Percentiles rank a stretch among this genome's conserved stretches.
These are phyloP conservation scores for Pharus latifolius DNA, from an alignment of 176 grass and related monocot species.

Conservation along the genomic window DNA sequence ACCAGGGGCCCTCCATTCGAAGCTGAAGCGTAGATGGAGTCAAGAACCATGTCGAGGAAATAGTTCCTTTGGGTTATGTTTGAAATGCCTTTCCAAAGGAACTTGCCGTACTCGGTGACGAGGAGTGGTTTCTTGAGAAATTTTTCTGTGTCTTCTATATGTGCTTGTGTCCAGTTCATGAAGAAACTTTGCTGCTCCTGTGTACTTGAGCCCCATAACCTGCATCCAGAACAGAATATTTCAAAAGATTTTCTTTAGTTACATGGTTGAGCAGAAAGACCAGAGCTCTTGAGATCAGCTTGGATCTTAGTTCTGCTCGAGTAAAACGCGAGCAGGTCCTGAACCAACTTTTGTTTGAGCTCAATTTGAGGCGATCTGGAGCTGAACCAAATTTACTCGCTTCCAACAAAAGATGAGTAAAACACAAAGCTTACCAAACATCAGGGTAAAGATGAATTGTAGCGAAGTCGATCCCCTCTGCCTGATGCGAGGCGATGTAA, in stretches of 20 bases:
- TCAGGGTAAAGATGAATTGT: conserved; percentile 93
- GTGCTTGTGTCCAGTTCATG: conserved; percentile 20
- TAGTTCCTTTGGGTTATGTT: background rate
- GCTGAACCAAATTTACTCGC: too few relatives aligned
- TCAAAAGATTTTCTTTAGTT: too few relatives aligned
- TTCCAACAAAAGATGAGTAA: too few relatives aligned
- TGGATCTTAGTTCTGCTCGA: too few relatives aligned
- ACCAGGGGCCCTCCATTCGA: background rate
- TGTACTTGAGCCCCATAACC: conserved; percentile 23
- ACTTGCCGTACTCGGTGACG: conserved; percentile 49
- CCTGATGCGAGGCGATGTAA: conserved; percentile 38
- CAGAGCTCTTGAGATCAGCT: too few relatives aligned
- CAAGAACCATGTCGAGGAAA: conserved; percentile 17
- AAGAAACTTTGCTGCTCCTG: conserved; percentile 7
- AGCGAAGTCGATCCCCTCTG: conserved; percentile 57
- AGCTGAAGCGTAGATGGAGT: conserved; percentile 21
- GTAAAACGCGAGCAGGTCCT: too few relatives aligned
- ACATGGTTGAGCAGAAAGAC: too few relatives aligned
- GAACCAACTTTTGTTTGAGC: too few relatives aligned
- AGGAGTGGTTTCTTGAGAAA: conserved; percentile 29
- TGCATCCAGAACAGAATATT: too few relatives aligned
- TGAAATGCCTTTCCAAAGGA: conserved; percentile 12
- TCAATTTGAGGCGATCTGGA: too few relatives aligned
- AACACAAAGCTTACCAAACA: conserved; percentile 28
- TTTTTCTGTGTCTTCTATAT: background rate